Percentiles rank a stretch among this genome's conserved stretches.
Evolutionary conservation across 2,329 filamentous ascomycete genomes (phyloP).

Genomic region (Colletotrichum lupini): DNA sequence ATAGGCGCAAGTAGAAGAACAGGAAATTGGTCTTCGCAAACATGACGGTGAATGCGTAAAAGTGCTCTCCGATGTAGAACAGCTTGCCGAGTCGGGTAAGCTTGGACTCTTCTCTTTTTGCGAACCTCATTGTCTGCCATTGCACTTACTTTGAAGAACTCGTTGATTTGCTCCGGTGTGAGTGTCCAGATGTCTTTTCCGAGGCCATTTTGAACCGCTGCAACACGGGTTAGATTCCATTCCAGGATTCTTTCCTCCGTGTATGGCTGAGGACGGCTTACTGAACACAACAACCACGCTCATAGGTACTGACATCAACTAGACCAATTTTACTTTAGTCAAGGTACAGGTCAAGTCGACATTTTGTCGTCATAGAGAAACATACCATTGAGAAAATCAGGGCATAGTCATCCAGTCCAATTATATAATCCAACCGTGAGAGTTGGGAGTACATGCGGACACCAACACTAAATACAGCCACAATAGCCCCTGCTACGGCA

Average conservation of each 20-base stretch:
- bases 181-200: constrained; percentile 60
- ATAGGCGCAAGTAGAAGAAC: constrained; percentile 63
- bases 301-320: constrained; percentile 23
- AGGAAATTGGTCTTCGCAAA: constrained; percentile 60
- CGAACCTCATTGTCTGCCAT: background rate
- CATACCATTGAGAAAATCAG: constrained; percentile 17
- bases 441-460: constrained; percentile 20
- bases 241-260: too few relatives aligned
- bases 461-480: constrained; percentile 15
- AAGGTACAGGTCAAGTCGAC: too few relatives aligned
- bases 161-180: constrained; percentile 50
- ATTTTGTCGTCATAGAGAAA: background rate
- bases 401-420: constrained; percentile 24
- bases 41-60: constrained; percentile 55
- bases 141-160: constrained; percentile 40
- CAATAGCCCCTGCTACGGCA: constrained; percentile 12
- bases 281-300: constrained; percentile 13
- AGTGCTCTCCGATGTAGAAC: constrained; percentile 49
- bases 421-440: constrained; percentile 2
- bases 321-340: too few relatives aligned
- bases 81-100: constrained; percentile 28
- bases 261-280: background rate
- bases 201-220: constrained; percentile 47
- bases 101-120: background rate
- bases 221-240: background rate